Base-by-base conservation (phyloP, 169 alveolate genomes). In the Plasmodium sp. region DNA sequence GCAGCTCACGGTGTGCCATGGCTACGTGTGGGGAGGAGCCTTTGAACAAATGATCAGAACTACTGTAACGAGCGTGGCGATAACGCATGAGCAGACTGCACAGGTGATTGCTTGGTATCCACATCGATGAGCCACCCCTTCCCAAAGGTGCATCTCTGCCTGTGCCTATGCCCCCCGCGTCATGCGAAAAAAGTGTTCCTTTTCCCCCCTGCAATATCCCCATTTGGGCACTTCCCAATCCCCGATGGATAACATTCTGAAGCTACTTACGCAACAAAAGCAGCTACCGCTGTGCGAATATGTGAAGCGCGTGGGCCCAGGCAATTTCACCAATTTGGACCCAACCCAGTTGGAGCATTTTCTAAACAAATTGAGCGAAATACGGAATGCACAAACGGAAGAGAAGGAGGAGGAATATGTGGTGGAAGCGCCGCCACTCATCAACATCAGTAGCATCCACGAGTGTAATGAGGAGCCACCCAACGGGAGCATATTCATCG, bases 401-500 rank as follows among this genome's bases (percentile, higher is more conserved):
- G 5, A n/a, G 71, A 31, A 84, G 67, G 41, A 31, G 62, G 74
- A 73, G 18, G 51, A 39, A 34, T 80, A 80, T 79, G 73, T 41
- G 36, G 48, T 80, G 72, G 36, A 67, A 27, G 77, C 90, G 16
- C 94, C 94, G 10, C 48, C 67, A 34, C 6, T n/a, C 71, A 39
- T 90, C 39, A 58, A 90, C 74, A 56, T 90, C 33, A 54, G 73
- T 27, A 90, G 91, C 51, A 79, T 79, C 27, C 77, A 90, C 72
- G 90, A 90, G 39, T 81, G 90, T 27, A 62, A 56, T 67, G 77
- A 27, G 27, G 82, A 90, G 10, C 83, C 83, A 80, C 77, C 36
- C 34, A 90, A 90, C 51, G 94, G 94, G 34, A 34, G 74, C 14
- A 90, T 90, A 58, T 80, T 90, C 80, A 80, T 41, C 6, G 83